A percentile compares a stretch with the other conserved stretches of the same genome.
These are phyloP conservation scores for Rhodotorula sp. DNA, from an alignment of 1,284 basidiomycete genomes.

Conservation along the genomic window DNA sequence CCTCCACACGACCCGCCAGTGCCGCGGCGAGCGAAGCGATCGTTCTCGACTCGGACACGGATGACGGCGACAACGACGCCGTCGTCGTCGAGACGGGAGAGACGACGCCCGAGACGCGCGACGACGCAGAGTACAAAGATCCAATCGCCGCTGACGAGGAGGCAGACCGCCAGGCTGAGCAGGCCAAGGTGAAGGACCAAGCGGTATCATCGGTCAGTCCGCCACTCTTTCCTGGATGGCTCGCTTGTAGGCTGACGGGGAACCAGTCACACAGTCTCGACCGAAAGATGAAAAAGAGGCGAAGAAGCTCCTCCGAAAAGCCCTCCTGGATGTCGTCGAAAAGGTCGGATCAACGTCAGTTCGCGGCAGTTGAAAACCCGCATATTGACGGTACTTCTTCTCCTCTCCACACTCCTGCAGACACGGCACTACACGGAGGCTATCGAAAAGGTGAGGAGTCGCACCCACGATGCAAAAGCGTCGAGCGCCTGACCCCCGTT, in stretches of 20 bases:
- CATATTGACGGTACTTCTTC: not conserved
- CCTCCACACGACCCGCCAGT: not conserved
- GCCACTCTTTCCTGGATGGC: not conserved
- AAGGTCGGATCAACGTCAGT: not conserved
- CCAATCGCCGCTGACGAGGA: not conserved
- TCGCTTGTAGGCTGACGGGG: not conserved
- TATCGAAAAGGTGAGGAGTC: not conserved
- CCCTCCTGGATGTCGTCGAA: not conserved
- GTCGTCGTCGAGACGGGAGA: slow-evolving; percentile 3
- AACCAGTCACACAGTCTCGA: not conserved
- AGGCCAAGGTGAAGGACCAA: not conserved
- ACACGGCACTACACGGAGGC: slow-evolving; percentile 1
- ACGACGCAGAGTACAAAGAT: not conserved
- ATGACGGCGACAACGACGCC: not conserved
- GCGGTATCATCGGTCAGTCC: not conserved
- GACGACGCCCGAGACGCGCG: not conserved
- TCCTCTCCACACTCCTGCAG: not conserved
- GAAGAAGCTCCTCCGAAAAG: not conserved
- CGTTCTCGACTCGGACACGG: not conserved
- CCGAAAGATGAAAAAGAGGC: not conserved
- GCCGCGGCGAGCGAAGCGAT: slow-evolving; percentile 3
- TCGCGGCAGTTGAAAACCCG: not conserved
- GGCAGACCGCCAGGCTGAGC: not conserved
- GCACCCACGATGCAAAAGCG: not conserved
- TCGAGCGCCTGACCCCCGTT: not conserved